phyloP scores from a whole-genome alignment of 805 yeast genomes.

The Clavispora carvajalis region DNA sequence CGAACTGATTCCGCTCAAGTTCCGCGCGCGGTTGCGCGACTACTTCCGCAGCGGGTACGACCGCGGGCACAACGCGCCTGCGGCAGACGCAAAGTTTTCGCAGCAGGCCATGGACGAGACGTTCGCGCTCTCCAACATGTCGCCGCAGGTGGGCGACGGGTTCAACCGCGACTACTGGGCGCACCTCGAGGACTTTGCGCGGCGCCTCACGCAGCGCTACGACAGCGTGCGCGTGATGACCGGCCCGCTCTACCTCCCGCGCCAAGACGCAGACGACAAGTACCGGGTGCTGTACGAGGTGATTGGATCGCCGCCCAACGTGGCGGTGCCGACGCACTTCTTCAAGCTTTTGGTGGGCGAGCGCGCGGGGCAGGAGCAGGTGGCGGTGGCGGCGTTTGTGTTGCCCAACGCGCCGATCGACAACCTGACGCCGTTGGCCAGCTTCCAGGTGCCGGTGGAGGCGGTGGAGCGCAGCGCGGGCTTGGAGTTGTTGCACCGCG shows the following conservation, averaged over 20 bases:
- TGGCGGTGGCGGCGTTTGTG: slow-evolving; percentile 89
- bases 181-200: slow-evolving; percentile 83
- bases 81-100: slow-evolving; percentile 90
- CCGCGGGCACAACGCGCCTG: slow-evolving; percentile 96
- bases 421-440: slow-evolving; percentile 63
- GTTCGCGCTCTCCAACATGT: slow-evolving; percentile 80
- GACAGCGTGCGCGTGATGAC: slow-evolving; percentile 80
- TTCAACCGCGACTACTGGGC: slow-evolving; percentile 98
- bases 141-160: slow-evolving; percentile 97
- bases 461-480: slow-evolving; percentile 88
- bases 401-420: slow-evolving; percentile 80
- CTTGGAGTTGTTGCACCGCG: slow-evolving; percentile 66
- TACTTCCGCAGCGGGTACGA: slow-evolving; percentile 95
- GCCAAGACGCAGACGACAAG: slow-evolving; percentile 75
- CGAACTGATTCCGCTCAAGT: slow-evolving; percentile 67
- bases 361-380: slow-evolving; percentile 34
- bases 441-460: slow-evolving; percentile 83
- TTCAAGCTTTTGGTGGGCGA: slow-evolving; percentile 90
- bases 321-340: slow-evolving; percentile 97
- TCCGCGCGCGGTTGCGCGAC: slow-evolving; percentile 74
- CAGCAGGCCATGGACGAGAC: slow-evolving; percentile 96
- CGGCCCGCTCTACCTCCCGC: slow-evolving; percentile 90
- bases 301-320: slow-evolving; percentile 92
- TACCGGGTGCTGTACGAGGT: slow-evolving; percentile 82
- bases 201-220: slow-evolving; percentile 70